Base-by-base conservation (phyloP, 2,329 filamentous ascomycete species). In the Arthrobotrys musiformis region DNA sequence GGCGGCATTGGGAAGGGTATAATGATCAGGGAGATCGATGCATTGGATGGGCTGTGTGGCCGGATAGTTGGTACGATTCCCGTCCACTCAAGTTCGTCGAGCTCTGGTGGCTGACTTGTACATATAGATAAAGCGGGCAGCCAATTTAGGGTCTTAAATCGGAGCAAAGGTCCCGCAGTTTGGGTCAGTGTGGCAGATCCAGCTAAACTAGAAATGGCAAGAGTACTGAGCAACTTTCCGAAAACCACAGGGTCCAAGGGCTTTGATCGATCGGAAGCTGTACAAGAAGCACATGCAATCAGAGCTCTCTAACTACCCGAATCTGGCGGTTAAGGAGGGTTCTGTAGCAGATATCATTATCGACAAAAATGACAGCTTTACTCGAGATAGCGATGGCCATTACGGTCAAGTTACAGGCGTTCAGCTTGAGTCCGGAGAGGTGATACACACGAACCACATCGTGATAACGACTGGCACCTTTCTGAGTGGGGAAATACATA, bases 1-100 rank as follows among this genome's bases (percentile, higher is more conserved):
- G 95, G 95, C 42, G 95, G 95, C n/a, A 98, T 99, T 80, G 95
- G 95, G 50, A 99, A 99, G 83, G 95, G 95, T 15, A 98, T 93
- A 8, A 97, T 99, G 86, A 86, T 99, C 61, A 90, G 94, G 46
- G 95, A 99, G 84, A 91, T 99, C 33, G 95, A 99, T 85, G 95
- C 95, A 0, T 86, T 99, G 75, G 95, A 98, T 82, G 95, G 95
- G 0, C 86, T 99, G 19, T 91, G 93, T 0, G 94, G 93, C 0
- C 89, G 93, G 37, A 91, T 97, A 22, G 78, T 79, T 30, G 70
- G 70, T 70, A 72, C 22, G 56, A 26, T 35, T 44, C 17, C 33
- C 35, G 17, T 52, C 17, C 35, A 26, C 28, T 24, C 15, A 22
- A 15, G 11, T 6, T 40, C 28, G 28, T 63, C 19, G 46, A 63